A percentile compares a stretch with the other conserved stretches of the same genome.
Conservation (phyloP, 1,284 basidiomycete species). For the Gomphus bonarii region DNA sequence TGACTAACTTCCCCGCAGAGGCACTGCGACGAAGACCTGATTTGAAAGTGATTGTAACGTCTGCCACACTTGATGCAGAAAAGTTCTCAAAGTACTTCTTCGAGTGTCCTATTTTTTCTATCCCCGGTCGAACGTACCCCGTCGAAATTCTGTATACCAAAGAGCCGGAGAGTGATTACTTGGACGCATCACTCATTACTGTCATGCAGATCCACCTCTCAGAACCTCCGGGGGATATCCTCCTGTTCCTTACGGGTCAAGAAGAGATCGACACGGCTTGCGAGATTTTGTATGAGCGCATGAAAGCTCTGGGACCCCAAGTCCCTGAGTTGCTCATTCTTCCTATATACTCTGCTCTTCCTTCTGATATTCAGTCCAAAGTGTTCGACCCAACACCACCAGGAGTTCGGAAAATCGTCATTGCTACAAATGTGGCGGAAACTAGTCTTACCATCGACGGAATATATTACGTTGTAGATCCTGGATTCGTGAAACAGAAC, state of each 20-base stretch:
- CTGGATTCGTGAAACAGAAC: conserved; percentile 98
- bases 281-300: conserved; percentile 95
- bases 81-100: conserved; percentile 99
- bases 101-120: conserved; percentile 99
- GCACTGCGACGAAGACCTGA: conserved; percentile 90
- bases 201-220: conserved; percentile 99
- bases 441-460: conserved; percentile 97
- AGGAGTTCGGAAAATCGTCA: conserved; percentile 93
- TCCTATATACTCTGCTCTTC: conserved; percentile 95
- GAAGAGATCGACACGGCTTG: conserved; percentile 98
- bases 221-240: conserved; percentile 91
- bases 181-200: conserved; percentile 96
- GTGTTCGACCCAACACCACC: conserved; percentile 98
- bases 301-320: conserved; percentile 95
- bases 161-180: conserved; percentile 96
- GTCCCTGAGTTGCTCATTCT: conserved; percentile 95
- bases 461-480: conserved; percentile 98
- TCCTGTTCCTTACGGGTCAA: conserved; percentile 97
- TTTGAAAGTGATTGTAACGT: conserved; percentile 96
- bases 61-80: conserved; percentile 97
- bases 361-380: conserved; percentile 93
- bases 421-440: conserved; percentile 98
- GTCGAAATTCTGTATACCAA: conserved; percentile 98
- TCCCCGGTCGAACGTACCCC: conserved; percentile 96
- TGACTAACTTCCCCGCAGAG: conserved; percentile 44